Percentiles rank a stretch among this genome's conserved stretches.
Evolutionary conservation across 495 filamentous ascomycete genomes (phyloP).

Genomic region (Penicillium bovifimosum): DNA sequence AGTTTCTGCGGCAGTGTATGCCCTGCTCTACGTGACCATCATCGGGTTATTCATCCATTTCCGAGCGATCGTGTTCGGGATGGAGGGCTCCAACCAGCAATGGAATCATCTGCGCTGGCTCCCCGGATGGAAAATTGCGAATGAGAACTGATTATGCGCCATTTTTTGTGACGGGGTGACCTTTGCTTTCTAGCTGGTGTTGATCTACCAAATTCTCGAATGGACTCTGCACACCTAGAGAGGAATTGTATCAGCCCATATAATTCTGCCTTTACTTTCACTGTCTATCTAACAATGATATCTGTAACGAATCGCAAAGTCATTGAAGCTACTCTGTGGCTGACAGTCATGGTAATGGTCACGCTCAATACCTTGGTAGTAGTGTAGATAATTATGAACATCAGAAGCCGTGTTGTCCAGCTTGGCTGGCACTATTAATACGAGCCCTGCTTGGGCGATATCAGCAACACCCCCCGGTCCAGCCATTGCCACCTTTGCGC

Average conservation of each 20-base stretch:
- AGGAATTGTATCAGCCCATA: background rate
- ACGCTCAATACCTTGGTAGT: background rate
- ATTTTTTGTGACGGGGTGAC: background rate
- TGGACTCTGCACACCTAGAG: background rate
- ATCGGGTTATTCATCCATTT: conserved; percentile 84
- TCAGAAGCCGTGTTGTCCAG: too few species aligned
- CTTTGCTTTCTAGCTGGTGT: background rate
- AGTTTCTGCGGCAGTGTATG: conserved; percentile 58
- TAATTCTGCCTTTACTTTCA: background rate
- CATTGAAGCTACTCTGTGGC: background rate
- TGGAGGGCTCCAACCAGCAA: conserved; percentile 76
- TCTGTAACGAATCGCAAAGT: background rate
- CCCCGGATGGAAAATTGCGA: conserved; percentile 48
- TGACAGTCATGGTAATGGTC: background rate
- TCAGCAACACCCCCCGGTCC: conserved; percentile 46
- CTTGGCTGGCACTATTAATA: background rate
- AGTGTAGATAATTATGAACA: background rate
- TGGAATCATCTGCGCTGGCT: conserved; percentile 95
- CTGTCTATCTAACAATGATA: background rate
- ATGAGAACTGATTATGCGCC: conserved; percentile 33
- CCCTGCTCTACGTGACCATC: conserved; percentile 61
- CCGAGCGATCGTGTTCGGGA: conserved; percentile 93
- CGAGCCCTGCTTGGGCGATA: background rate
- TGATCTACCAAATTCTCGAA: background rate
- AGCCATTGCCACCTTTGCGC: conserved; percentile 41